A percentile compares a stretch with the other conserved stretches of the same genome.
Evolutionary conservation across 345 rosid species (phyloP).

Genomic region (Citrus hindsii): DNA sequence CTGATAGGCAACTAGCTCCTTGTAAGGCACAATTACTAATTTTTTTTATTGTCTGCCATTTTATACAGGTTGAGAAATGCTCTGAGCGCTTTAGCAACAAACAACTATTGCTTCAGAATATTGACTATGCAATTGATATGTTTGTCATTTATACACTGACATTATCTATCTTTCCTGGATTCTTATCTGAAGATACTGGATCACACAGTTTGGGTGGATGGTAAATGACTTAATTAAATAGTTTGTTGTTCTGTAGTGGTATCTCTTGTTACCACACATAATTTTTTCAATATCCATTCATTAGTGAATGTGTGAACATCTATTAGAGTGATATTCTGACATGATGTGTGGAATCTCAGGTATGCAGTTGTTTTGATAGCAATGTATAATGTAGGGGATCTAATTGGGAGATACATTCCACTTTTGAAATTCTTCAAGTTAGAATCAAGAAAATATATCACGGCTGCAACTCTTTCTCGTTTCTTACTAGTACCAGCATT

Average conservation of each 20-base stretch:
- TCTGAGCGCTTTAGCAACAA: slow-evolving; percentile 45
- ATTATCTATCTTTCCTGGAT: slow-evolving; percentile 83
- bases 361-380: slow-evolving; percentile 71
- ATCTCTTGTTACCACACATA: background rate
- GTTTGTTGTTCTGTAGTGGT: background rate
- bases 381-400: slow-evolving; percentile 63
- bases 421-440: slow-evolving; percentile 39
- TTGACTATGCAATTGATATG: slow-evolving; percentile 56
- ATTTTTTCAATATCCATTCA: background rate
- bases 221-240: slow-evolving; percentile 27
- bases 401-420: slow-evolving; percentile 61
- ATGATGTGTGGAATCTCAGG: slow-evolving; percentile 36
- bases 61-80: slow-evolving; percentile 26
- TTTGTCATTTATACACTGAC: slow-evolving; percentile 60
- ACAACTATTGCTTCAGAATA: slow-evolving; percentile 46
- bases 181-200: slow-evolving; percentile 81
- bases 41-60: background rate
- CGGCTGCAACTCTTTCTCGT: slow-evolving; percentile 38
- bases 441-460: slow-evolving; percentile 61
- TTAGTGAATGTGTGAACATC: background rate
- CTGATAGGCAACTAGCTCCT: background rate
- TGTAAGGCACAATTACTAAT: background rate
- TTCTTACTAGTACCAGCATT: slow-evolving; percentile 62
- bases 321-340: background rate
- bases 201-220: slow-evolving; percentile 63